phyloP scores from a whole-genome alignment of 1,139 yeast genomes.

The Blastobotrys buckinghamii region DNA sequence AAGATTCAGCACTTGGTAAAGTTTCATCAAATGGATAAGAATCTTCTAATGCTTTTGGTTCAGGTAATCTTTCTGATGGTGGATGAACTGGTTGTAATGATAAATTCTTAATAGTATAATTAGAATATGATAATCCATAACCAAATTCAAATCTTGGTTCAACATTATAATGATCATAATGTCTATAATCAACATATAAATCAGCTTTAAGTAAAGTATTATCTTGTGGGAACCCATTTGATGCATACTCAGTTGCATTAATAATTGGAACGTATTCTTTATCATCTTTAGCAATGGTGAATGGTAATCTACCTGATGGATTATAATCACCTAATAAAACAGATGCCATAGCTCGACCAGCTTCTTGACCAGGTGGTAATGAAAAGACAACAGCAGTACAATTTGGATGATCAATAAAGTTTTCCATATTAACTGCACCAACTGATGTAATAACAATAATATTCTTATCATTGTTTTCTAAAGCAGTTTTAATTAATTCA shows the following conservation, averaged over 20 bases:
- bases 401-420: constrained; percentile 45
- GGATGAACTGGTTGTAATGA: constrained; percentile 38
- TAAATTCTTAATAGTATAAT: constrained; percentile 36
- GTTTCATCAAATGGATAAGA: constrained; percentile 17
- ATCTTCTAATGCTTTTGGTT: constrained; percentile 41
- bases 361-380: constrained; percentile 55
- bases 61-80: constrained; percentile 46
- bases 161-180: constrained; percentile 51
- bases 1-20: constrained; percentile 40
- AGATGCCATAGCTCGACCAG: constrained; percentile 44
- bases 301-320: constrained; percentile 60
- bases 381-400: constrained; percentile 52
- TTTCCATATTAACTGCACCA: constrained; percentile 56
- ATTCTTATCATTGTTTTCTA: constrained; percentile 47
- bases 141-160: constrained; percentile 60
- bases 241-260: constrained; percentile 34
- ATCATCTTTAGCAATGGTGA: constrained; percentile 52
- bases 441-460: constrained; percentile 53
- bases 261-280: constrained; percentile 45
- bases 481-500: constrained; percentile 44
- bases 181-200: constrained; percentile 43
- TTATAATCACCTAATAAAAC: constrained; percentile 52
- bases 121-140: constrained; percentile 53
- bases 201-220: constrained; percentile 30
- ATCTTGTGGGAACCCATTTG: constrained; percentile 42